Base-by-base conservation (phyloP, 140 eudicot genomes). In the Senecio squalidus region DNA sequence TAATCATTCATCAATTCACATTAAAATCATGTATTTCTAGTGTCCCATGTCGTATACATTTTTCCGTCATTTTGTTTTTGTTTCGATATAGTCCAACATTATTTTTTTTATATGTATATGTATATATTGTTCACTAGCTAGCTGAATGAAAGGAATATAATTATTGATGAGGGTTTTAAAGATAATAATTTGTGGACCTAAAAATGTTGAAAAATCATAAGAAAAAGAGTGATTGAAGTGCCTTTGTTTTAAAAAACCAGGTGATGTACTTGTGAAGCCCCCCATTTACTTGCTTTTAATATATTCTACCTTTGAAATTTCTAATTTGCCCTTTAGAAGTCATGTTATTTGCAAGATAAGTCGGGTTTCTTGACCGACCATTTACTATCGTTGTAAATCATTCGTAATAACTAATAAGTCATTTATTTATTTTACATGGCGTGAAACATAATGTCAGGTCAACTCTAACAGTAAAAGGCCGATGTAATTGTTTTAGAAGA, bases 211-310 rank as follows among this genome's bases (percentile, higher is more conserved):
- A 80, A 85, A 75, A 69, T 45, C 57, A 76, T 49, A 58, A 75
- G 56, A 17, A 56, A 75, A 75, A 64, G 45, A 45, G 78, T 47
- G 66, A 67, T 66, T 67, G 72, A 69, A 57, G 65, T 38, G 46
- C 67, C 76, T 82, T 84, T 77, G 69, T 52, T 79, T 82, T 71
- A 69, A 73, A 48, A 63, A 55, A 73, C 50, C 80, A 76, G 79
- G 80, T 75, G 86, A 54, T 67, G 84, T 75, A 80, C 84, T 85
- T 77, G 72, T 71, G 83, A 67, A 58, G 60, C 50, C 59, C 64
- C 66, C n/a, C 69, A 80, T 85, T 72, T 30, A 25, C 57, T 69
- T 55, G 74, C 94, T 89, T 82, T 90, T 68, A 72, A 53, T n/a
- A 73, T 80, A 82, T 85, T 90, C 95, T 70, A 57, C 1, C 24